Evolutionary conservation across 1,284 basidiomycete genomes (phyloP).

Genomic region (Afroboletus lepidellus): DNA sequence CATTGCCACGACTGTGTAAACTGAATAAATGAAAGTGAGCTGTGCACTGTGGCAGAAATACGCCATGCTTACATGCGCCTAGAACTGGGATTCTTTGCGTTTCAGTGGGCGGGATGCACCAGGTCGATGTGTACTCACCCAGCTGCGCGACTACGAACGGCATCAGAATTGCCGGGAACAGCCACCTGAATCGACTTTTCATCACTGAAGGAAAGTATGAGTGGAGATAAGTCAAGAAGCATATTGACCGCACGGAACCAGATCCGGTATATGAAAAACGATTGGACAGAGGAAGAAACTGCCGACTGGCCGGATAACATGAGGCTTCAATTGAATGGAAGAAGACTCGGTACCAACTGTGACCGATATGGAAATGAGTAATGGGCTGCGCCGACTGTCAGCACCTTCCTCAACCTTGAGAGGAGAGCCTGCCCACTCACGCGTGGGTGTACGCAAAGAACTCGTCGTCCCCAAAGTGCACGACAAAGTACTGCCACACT

Average conservation of each 20-base stretch:
- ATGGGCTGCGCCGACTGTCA: constrained; percentile 18
- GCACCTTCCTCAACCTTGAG: not conserved
- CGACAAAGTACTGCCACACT: constrained; percentile 27
- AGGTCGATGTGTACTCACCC: constrained; percentile 9
- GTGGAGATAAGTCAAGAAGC: not conserved
- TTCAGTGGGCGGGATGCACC: constrained; percentile 6
- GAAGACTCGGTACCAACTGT: constrained; percentile 16
- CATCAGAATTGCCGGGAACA: constrained; percentile 17
- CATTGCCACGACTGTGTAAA: constrained; percentile 20
- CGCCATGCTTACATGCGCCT: constrained; percentile 11
- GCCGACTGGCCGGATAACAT: constrained; percentile 16
- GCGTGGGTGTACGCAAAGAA: constrained; percentile 20
- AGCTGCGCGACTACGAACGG: constrained; percentile 22
- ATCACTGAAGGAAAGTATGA: constrained; percentile 12
- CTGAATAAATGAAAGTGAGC: constrained; percentile 11
- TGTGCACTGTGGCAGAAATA: not conserved
- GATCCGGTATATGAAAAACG: constrained; percentile 30
- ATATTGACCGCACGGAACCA: constrained; percentile 20
- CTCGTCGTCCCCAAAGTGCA: constrained; percentile 24
- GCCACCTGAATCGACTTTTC: constrained; percentile 18
- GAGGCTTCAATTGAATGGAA: constrained; percentile 10
- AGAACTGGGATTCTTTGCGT: constrained; percentile 12
- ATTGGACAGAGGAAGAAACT: constrained; percentile 24
- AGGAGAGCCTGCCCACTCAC: constrained; percentile 16
- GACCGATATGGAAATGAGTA: constrained; percentile 23